Evolutionary conservation across 495 filamentous ascomycete species (phyloP), one percentile per base, ranked within the genome.

Genomic region (Penicillium odoratum): DNA sequence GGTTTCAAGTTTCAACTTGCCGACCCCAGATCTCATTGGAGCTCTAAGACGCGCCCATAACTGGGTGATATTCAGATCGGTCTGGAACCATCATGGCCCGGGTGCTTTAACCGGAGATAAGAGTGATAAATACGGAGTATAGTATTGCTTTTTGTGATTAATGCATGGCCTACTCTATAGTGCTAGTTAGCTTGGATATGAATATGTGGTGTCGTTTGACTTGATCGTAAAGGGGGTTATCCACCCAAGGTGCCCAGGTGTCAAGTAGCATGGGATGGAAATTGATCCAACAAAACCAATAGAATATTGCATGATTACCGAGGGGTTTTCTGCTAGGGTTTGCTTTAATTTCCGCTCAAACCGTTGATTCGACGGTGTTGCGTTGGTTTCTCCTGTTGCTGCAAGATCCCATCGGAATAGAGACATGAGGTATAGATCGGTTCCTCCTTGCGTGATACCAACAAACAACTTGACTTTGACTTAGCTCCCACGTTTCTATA

Each of bases 361-460:
- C 53, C 44, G 5, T 29, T 56, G 16, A 53, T 53, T 61, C 15
- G 59, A 38, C 21, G 25, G 16, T 18, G 16, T 31, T 50, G 21
- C 29, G 26, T 28, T 43, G 16, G n/a, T 31, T 63, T 51, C 42
- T 56, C 50, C 57, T n/a, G 34, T 56, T 50, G 33, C 50, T 66
- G 63, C 60, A 43, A 40, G 51, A 63, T 58, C 51, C 51, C 40
- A 58, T 34, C 56, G 21, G 21, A 44, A 9, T 34, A 33, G 30
- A 53, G 57, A 46, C 44, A 42, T 40, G 28, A 16, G 18, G 18
- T 40, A 52, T 55, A 42, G 51, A 60, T 58, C 56, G 15, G 1
- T 49, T 7, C 49, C 25, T 55, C 63, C 63, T 66, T 66, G 57
- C 57, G 43, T 44, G 21, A 48, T 48, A 51, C 29, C 29, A 36